A percentile compares a stretch with the other conserved stretches of the same genome.
Conservation (phyloP, 2,329 filamentous ascomycete genomes). For the Aspergillus novoparasiticus region DNA sequence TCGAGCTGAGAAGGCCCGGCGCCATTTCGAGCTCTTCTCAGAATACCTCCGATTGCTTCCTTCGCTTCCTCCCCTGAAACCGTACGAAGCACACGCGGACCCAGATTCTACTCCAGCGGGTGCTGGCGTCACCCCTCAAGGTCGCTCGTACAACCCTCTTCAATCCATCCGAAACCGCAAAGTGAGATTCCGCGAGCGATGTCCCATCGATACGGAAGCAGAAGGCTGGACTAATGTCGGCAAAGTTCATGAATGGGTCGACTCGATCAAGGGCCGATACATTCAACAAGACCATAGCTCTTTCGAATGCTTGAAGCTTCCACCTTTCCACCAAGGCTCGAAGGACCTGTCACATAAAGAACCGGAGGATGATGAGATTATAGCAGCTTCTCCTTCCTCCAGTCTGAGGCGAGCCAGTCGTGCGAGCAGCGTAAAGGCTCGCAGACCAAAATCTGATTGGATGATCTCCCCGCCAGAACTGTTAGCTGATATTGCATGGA, state of each 20-base stretch:
- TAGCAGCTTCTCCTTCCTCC: conserved; percentile 40
- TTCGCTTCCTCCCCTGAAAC: conserved; percentile 69
- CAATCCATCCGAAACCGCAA: conserved; percentile 92
- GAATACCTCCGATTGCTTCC: conserved; percentile 83
- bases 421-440: conserved; percentile 58
- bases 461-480: conserved; percentile 79
- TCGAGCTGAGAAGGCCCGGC: conserved; percentile 80
- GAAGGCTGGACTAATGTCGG: conserved; percentile 77
- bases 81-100: conserved; percentile 16
- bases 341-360: conserved; percentile 20
- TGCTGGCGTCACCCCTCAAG: conserved; percentile 49
- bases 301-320: conserved; percentile 49
- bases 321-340: conserved; percentile 39
- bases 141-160: conserved; percentile 83
- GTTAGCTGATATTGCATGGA: conserved; percentile 87
- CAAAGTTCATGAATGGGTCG: conserved; percentile 75
- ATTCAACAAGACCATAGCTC: conserved; percentile 48
- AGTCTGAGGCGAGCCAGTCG: conserved; percentile 45
- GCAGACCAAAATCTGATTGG: conserved; percentile 82
- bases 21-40: conserved; percentile 80
- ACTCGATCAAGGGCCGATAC: conserved; percentile 61
- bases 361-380: conserved; percentile 27
- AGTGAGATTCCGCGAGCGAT: conserved; percentile 76
- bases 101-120: conserved; percentile 22
- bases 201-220: conserved; percentile 70